Evolutionary conservation across 805 yeast species (phyloP), one percentile per base, ranked within the genome.

Genomic region (Wickerhamiella domercqiae): DNA sequence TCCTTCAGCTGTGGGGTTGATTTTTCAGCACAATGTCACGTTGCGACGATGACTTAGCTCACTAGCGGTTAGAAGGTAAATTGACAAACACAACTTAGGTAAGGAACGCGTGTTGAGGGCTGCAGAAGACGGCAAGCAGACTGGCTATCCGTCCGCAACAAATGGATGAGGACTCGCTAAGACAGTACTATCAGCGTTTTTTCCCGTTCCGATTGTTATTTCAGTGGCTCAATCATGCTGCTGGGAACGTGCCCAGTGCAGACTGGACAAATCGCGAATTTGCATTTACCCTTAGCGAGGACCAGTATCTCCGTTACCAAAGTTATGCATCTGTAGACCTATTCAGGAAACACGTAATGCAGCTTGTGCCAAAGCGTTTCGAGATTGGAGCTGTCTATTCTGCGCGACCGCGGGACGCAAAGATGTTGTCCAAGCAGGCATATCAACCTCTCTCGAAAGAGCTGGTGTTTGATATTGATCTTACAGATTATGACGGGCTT

Each of bases 361-460:
- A 62, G 35, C 70, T 82, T 13, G 73, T 74, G 41, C 98, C 98
- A 1, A 74, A 79, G 25, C 75, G 98, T 56, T 90, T 90, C 54
- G 98, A 90, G 60, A 70, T 90, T 35, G 98, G 98, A 22, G 94
- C 97, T 0, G 76, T 84, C 3, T 90, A 84, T 54, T 68, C 82
- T 1, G 75, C 78, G 13, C 82, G 81, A 44, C 98, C 97, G n/a
- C 73, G 72, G 39, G 81, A 83, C 41, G 67, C 94, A 37, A 86
- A 81, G 51, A 66, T 74, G 6, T 63, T 83, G 13, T 72, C 93
- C 15, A 80, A 80, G 48, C 67, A 67, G 21, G 78, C 81, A 17
- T 71, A 84, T 76, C 75, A 73, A 49, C 90, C 98, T 1, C 50
- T 77, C 24, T 66, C 72, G 46, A 90, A 90, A 56, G 98, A 90